Base-by-base conservation (phyloP, 208 protist genomes). In the Acanthamoeba polyphaga region DNA sequence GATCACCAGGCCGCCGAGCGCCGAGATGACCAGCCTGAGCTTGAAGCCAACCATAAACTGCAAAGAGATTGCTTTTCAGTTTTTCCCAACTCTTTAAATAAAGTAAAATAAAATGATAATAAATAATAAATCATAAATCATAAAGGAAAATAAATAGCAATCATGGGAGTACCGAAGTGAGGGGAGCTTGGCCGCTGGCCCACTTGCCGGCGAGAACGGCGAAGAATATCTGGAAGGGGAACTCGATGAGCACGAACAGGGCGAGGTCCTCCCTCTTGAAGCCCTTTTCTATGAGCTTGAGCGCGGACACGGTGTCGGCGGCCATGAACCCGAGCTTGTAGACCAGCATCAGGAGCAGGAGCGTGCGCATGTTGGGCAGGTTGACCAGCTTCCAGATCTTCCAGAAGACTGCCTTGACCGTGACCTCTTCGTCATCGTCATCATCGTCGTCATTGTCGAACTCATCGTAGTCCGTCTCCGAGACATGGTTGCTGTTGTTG, bases 271-370 rank as follows among this genome's bases (percentile, higher is more conserved):
- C 94, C 49, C 80, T 95, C 87, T 95, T 96, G 92, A 96, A 96
- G 64, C 95, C 95, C 80, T 96, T 96, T 29, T 96, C 95, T 7
- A 96, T 95, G 32, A 96, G 87, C 94, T 96, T 96, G 34, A 96
- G 53, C 38, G 95, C 68, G 22, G 38, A 51, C 22, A 96, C 58
- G n/a, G 34, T 78, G 51, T 96, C 95, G 64, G 95, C 62, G 49
- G 87, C 92, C 55, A 95, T 76, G 78, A 96, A 96, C n/a, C 93
- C 95, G 19, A 96, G 38, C 55, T 92, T 95, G 92, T 80, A 95
- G 74, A 95, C 46, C 22, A 96, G n/a, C 64, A 96, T 55, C 22
- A 96, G 8, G 24, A 93, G 58, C n/a, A 91, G 64, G 10, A 95
- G 84, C 13, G 32, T 95, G 12, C 93, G 49, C 84, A 95, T 95